Percentiles rank a stretch among this genome's conserved stretches.
phyloP scores from a whole-genome alignment of 176 grass and related monocot species.

The Poa pratensis region DNA sequence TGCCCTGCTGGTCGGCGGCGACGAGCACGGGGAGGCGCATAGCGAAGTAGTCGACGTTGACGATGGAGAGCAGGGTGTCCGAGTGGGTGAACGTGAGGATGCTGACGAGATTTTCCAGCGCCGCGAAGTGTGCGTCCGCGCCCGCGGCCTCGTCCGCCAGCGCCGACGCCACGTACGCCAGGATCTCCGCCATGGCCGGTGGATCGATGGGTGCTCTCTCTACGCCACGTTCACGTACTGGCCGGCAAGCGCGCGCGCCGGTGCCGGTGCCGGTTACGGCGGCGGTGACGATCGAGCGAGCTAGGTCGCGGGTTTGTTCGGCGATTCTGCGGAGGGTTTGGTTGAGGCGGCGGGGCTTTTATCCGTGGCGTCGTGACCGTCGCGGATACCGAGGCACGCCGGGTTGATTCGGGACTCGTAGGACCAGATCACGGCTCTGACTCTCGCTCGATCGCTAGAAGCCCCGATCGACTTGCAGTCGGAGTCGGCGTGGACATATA shows the following conservation, averaged over 20 bases:
- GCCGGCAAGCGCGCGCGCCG: neutral
- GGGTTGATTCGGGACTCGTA: neutral
- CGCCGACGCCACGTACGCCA: constrained; percentile 19
- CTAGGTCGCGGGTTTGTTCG: neutral
- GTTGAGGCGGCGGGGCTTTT: neutral
- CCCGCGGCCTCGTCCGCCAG: neutral
- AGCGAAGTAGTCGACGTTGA: neutral
- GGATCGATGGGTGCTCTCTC: neutral
- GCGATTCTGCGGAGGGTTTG: neutral
- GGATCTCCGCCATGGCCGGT: neutral
- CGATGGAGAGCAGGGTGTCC: neutral
- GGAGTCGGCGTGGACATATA: neutral
- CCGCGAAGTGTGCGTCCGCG: neutral
- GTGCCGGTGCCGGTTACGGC: neutral
- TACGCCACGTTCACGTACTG: neutral
- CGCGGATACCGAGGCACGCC: neutral
- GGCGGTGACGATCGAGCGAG: neutral
- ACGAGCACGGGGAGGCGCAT: constrained; percentile 25
- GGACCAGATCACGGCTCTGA: neutral
- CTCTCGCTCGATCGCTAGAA: neutral
- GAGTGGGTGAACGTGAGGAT: neutral
- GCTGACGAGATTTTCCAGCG: constrained; percentile 43
- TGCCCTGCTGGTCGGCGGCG: constrained; percentile 4
- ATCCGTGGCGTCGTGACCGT: neutral
- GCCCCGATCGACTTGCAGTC: neutral